Evolutionary conservation across 441 rosid species (phyloP).

Genomic region (Eugenia klotzschiana): DNA sequence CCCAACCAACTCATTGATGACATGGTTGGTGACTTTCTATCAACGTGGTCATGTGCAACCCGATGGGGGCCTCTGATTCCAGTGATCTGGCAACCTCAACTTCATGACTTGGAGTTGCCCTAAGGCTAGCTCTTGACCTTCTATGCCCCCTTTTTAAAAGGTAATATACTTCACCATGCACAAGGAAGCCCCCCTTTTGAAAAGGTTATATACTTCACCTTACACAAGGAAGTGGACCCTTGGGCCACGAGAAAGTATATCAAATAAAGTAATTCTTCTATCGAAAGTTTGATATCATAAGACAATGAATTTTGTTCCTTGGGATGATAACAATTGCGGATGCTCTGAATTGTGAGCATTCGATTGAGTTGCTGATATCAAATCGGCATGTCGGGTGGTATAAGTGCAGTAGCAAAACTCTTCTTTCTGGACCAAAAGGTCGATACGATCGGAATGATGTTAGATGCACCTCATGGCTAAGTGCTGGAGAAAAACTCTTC

Average conservation of each 20-base stretch:
- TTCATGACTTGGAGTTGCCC: not conserved
- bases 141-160: not conserved
- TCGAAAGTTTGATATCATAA: not conserved
- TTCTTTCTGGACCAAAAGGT: not conserved
- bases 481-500: not conserved
- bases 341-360: not conserved
- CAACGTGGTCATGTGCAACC: constrained; percentile 14
- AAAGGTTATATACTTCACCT: not conserved
- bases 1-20: not conserved
- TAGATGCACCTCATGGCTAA: not conserved
- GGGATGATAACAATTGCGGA: not conserved
- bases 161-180: not conserved
- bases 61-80: constrained; percentile 4
- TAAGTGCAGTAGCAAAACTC: no score
- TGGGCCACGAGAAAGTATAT: not conserved
- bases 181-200: not conserved
- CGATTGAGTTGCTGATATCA: not conserved
- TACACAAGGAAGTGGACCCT: not conserved
- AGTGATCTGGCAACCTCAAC: constrained; percentile 8
- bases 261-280: not conserved
- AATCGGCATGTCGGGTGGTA: not conserved
- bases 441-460: not conserved
- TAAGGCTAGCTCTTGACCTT: not conserved
- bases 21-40: not conserved
- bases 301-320: not conserved